A percentile compares a stretch with the other conserved stretches of the same genome.
These are phyloP conservation scores for Cajanus cajan DNA, from an alignment of 306 rosid genomes.

Conservation along the genomic window DNA sequence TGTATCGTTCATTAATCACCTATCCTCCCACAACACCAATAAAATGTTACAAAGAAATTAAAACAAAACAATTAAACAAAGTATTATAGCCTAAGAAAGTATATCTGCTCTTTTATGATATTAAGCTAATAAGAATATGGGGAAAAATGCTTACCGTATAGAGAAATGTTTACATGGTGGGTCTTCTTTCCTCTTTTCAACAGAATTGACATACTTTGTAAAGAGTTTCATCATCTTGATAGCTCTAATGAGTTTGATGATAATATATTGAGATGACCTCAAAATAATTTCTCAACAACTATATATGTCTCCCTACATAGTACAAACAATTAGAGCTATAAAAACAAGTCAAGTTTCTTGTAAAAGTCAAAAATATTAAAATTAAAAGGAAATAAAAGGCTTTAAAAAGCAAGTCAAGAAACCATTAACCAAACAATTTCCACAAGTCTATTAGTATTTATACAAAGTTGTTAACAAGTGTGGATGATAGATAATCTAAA, in stretches of 20 bases:
- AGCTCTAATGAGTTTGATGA: slow-evolving; percentile 43
- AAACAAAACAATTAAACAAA: too few species aligned
- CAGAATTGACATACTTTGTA: slow-evolving; percentile 45
- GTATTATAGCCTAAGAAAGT: not conserved
- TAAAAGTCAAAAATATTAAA: not conserved
- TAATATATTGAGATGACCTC: not conserved
- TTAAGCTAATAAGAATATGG: not conserved
- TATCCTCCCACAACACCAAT: too few species aligned
- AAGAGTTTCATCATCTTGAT: slow-evolving; percentile 47
- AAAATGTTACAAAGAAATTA: too few species aligned
- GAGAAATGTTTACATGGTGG: slow-evolving; percentile 59
- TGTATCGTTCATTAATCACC: too few species aligned
- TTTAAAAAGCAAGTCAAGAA: not conserved
- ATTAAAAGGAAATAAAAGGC: not conserved
- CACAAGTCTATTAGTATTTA: slow-evolving; percentile 17
- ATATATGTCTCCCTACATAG: slow-evolving; percentile 16
- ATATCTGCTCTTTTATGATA: not conserved
- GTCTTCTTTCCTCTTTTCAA: not conserved
- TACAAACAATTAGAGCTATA: slow-evolving; percentile 18
- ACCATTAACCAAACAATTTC: slow-evolving; percentile 5
- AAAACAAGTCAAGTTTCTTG: not conserved
- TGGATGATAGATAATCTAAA: not conserved
- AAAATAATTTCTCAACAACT: slow-evolving; percentile 31
- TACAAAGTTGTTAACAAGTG: slow-evolving; percentile 16
- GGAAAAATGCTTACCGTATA: slow-evolving; percentile 57